Base-by-base conservation (phyloP, 192 early-diverging fungal species). In the Gonapodya sp. region DNA sequence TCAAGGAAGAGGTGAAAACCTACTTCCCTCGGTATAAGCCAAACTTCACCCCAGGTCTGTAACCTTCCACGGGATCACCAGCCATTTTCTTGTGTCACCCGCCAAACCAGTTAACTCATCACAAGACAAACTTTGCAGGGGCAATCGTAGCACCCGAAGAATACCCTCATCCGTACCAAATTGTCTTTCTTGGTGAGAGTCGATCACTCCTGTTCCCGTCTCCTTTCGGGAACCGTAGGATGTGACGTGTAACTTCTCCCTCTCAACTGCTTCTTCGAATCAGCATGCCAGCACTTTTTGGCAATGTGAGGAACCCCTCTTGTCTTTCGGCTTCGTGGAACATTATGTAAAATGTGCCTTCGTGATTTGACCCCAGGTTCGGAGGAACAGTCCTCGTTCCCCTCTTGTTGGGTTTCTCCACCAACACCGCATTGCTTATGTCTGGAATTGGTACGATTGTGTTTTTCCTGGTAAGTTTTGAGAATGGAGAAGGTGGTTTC, bases 361-460 rank as follows among this genome's bases (percentile, higher is more conserved):
- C 90, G 78, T 88, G 91, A 81, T 82, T 90, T 35, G 80, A 91
- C 64, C 85, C 89, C 35, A 90, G 90, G 89, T 90, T 91, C 84
- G 89, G 89, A 18, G 88, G 85, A 34, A 90, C 89, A 14, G 87
- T 90, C 31, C 79, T 87, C 77, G 84, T 86, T 31, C 88, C 88
- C 18, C 36, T 83, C 1, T 37, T 90, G 77, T 80, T 86, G 73
- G 88, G 88, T 16, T 80, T 90, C 8, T 79, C 84, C 80, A 79
- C 81, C 35, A 88, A 85, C 34, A 89, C 86, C 81, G 81, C 89
- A 1, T 73, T 90, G 16, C 86, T 90, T 74, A 89, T 91, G 73
- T 87, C 87, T n/a, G 78, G 78, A n/a, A 35, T 79, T 79, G 78
- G 78, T 31, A 79, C 78, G 0, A 64, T 64, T 64, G 46, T 64